Percentiles rank a stretch among this genome's conserved stretches.
Evolutionary conservation across 495 filamentous ascomycete genomes (phyloP).

Genomic region (Massariosphaeria phaeospora): DNA sequence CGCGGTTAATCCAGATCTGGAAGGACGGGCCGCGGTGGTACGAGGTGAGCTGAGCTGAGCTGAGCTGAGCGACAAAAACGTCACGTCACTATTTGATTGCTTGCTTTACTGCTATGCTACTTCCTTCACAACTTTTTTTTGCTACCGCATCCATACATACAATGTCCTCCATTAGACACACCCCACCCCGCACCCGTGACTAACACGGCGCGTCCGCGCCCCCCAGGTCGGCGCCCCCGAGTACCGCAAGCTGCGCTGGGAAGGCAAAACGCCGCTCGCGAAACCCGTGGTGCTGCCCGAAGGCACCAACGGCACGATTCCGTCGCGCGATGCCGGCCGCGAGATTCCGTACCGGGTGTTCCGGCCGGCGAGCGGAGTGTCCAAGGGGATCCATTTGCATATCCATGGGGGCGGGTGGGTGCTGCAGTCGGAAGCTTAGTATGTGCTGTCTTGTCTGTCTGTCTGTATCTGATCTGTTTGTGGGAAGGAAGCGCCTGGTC

Average conservation of each 20-base stretch:
- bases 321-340: constrained; percentile 48
- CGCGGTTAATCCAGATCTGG: constrained; percentile 38
- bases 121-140: too few relatives aligned
- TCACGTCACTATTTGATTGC: too few relatives aligned
- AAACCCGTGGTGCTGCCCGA: constrained; percentile 38
- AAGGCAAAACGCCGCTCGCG: constrained; percentile 45
- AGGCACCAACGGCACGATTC: constrained; percentile 44
- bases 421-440: constrained; percentile 36
- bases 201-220: too few relatives aligned
- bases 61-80: too few relatives aligned
- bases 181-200: too few relatives aligned
- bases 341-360: constrained; percentile 49
- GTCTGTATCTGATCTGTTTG: neutral
- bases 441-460: too few relatives aligned
- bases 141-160: too few relatives aligned
- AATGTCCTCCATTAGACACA: too few relatives aligned
- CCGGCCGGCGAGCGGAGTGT: constrained; percentile 42
- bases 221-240: constrained; percentile 44
- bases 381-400: constrained; percentile 48
- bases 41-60: too few relatives aligned
- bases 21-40: constrained; percentile 39
- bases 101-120: too few relatives aligned
- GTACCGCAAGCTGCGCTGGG: constrained; percentile 46
- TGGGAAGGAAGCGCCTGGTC: too few relatives aligned
- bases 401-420: constrained; percentile 55